A percentile compares a stretch with the other conserved stretches of the same genome.
Evolutionary conservation across 257 asterid species (phyloP).

Genomic region (Lantana camara): DNA sequence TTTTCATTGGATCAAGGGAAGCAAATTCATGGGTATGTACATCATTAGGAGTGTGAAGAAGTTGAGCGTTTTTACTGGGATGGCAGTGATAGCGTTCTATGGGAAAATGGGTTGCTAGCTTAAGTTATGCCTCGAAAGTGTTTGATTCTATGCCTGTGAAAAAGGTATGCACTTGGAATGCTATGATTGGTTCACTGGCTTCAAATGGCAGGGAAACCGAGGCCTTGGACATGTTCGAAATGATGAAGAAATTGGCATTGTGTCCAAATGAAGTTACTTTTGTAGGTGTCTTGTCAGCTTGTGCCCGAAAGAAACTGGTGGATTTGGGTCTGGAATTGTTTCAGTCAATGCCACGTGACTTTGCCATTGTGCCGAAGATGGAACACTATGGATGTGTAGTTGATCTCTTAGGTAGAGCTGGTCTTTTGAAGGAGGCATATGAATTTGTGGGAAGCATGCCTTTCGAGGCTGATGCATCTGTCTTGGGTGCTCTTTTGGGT

Average conservation of each 20-base stretch:
- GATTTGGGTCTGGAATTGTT: conserved; percentile 60
- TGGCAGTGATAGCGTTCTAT: conserved; percentile 67
- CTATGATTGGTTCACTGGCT: conserved; percentile 77
- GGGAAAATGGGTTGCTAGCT: conserved; percentile 79
- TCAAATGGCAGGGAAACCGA: conserved; percentile 69
- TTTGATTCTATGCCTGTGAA: conserved; percentile 52
- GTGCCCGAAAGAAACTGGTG: conserved; percentile 65
- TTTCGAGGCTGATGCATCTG: conserved; percentile 76
- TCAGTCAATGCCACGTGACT: conserved; percentile 51
- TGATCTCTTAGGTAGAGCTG: conserved; percentile 86
- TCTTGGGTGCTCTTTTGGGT: conserved; percentile 78
- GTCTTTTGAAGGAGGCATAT: conserved; percentile 66
- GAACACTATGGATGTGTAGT: conserved; percentile 92
- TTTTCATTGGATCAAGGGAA: conserved; percentile 62
- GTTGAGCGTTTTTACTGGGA: conserved; percentile 61
- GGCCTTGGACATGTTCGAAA: conserved; percentile 61
- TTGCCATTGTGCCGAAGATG: conserved; percentile 54
- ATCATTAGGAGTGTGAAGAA: conserved; percentile 54
- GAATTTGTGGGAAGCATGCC: conserved; percentile 70
- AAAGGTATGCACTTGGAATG: conserved; percentile 83
- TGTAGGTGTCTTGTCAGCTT: conserved; percentile 72
- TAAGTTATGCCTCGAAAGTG: conserved; percentile 46
- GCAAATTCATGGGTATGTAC: conserved; percentile 79
- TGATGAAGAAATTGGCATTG: conserved; percentile 44
- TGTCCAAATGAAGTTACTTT: conserved; percentile 69